phyloP scores from a whole-genome alignment of 768 basidiomycete genomes.

The Rhizopogon salebrosus region DNA sequence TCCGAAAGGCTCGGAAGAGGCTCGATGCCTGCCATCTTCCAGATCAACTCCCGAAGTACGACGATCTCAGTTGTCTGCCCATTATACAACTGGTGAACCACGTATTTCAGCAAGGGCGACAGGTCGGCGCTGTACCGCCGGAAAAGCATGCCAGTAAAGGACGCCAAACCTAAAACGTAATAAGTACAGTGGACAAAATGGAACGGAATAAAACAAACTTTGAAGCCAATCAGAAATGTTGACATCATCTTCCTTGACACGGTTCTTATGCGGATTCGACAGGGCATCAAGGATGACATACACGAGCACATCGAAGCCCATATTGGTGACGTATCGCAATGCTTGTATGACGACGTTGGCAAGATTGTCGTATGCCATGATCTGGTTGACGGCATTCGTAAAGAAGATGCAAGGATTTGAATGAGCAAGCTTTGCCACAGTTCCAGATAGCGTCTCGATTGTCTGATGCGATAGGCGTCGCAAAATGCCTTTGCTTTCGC shows the following conservation, averaged over 20 bases:
- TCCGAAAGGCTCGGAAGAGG: slow-evolving; percentile 88
- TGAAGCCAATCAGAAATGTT: slow-evolving; percentile 89
- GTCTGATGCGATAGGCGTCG: slow-evolving; percentile 83
- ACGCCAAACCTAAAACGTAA: slow-evolving; percentile 65
- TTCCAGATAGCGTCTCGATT: slow-evolving; percentile 77
- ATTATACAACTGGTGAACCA: slow-evolving; percentile 84
- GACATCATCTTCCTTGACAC: slow-evolving; percentile 89
- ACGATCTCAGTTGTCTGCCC: slow-evolving; percentile 84
- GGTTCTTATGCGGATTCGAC: slow-evolving; percentile 72
- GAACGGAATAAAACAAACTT: slow-evolving; percentile 51
- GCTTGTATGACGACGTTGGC: slow-evolving; percentile 87
- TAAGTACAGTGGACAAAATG: slow-evolving; percentile 13
- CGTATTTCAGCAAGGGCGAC: slow-evolving; percentile 79
- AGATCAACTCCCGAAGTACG: slow-evolving; percentile 88
- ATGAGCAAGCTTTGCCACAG: slow-evolving; percentile 89
- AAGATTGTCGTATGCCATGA: slow-evolving; percentile 94
- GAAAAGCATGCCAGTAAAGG: slow-evolving; percentile 91
- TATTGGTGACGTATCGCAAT: slow-evolving; percentile 80
- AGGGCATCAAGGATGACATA: slow-evolving; percentile 85
- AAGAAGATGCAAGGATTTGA: slow-evolving; percentile 93
- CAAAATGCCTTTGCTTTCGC: slow-evolving; percentile 85
- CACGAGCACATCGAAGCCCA: slow-evolving; percentile 92
- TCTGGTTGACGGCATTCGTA: slow-evolving; percentile 82
- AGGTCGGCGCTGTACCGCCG: slow-evolving; percentile 81
- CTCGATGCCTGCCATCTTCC: slow-evolving; percentile 93